Evolutionary conservation across 1,284 basidiomycete genomes (phyloP).

Genomic region (Ustilago vetiveriae): DNA sequence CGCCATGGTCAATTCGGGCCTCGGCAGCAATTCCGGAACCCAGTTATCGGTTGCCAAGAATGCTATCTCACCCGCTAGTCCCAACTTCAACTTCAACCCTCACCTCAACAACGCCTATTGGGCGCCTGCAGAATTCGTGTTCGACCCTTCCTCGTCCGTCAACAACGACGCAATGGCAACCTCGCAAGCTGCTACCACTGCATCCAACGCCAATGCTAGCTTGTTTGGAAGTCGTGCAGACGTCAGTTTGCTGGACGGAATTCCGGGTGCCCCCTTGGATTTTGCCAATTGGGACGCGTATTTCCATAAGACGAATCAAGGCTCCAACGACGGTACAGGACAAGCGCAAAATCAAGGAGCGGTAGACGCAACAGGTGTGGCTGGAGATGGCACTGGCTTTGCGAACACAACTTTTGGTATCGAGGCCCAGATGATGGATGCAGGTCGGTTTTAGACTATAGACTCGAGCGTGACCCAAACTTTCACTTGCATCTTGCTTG

Average conservation of each 20-base stretch:
- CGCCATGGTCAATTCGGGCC: conserved; percentile 12
- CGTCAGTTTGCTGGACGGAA: conserved; percentile 42
- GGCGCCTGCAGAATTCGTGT: conserved; percentile 35
- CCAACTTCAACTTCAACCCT: conserved; percentile 54
- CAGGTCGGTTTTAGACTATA: conserved; percentile 25
- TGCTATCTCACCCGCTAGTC: conserved; percentile 25
- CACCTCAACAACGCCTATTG: conserved; percentile 54
- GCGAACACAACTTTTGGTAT: conserved; percentile 32
- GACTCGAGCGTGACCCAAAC: no score
- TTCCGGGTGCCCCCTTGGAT: conserved; percentile 48
- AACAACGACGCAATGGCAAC: no score
- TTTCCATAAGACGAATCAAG: conserved; percentile 26
- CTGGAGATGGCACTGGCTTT: conserved; percentile 18
- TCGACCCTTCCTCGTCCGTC: conserved; percentile 2
- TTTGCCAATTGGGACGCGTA: conserved; percentile 54
- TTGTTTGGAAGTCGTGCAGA: conserved; percentile 26
- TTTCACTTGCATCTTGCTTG: no score
- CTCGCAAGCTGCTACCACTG: background rate
- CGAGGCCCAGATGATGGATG: conserved; percentile 51
- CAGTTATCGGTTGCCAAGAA: conserved; percentile 38
- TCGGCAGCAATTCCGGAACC: background rate
- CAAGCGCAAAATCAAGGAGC: background rate
- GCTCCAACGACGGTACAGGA: background rate
- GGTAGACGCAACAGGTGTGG: no score
- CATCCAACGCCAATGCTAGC: background rate